Conservation (phyloP, 331 rosid species). For the Cucumis variabilis region DNA sequence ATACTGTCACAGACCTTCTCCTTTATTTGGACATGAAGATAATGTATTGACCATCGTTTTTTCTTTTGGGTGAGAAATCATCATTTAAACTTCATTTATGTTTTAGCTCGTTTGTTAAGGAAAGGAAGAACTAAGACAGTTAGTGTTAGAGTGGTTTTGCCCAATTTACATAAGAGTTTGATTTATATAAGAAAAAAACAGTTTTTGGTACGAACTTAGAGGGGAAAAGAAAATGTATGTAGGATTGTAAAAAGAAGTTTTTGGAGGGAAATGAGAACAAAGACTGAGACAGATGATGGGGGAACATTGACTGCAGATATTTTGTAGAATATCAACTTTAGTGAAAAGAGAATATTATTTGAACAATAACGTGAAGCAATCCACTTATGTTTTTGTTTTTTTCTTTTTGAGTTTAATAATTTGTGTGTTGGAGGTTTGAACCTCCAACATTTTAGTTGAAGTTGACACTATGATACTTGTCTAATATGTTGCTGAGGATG, state of each 20-base stretch:
- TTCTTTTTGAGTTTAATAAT: no score
- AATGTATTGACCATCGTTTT: background rate
- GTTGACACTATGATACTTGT: background rate
- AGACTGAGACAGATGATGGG: background rate
- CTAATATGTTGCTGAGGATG: background rate
- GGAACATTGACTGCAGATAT: background rate
- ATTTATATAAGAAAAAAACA: slow-evolving; percentile 4
- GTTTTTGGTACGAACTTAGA: background rate
- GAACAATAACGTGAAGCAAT: no score
- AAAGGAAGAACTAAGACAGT: background rate
- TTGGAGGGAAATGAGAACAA: slow-evolving; percentile 24
- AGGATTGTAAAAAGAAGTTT: background rate
- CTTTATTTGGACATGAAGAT: background rate
- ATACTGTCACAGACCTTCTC: background rate
- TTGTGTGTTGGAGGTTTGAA: no score
- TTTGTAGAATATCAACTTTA: background rate
- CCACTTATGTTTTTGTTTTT: no score
- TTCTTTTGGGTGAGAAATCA: background rate
- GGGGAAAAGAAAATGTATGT: slow-evolving; percentile 8
- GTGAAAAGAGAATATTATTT: background rate
- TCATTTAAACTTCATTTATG: background rate
- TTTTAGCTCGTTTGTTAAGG: background rate
- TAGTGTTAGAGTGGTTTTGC: background rate
- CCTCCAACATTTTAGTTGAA: no score
- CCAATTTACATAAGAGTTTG: background rate